Conservation (phyloP, 106 monocot genomes). For the Posidonia australis region DNA sequence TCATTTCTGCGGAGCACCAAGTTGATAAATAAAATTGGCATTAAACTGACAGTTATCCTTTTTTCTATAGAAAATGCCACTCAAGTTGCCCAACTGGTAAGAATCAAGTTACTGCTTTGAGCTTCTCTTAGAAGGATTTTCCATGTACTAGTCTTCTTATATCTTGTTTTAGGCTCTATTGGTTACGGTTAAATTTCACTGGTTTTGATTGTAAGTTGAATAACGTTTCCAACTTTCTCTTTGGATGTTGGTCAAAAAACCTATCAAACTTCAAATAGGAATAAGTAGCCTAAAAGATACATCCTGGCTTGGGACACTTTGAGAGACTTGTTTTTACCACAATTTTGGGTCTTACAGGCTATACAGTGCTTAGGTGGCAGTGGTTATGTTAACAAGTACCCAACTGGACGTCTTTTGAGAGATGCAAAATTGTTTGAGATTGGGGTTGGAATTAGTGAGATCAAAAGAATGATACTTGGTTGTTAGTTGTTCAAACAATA, state of each 20-base stretch:
- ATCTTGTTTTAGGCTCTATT: no score
- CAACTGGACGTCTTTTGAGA: conserved; percentile 83
- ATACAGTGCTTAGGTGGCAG: no score
- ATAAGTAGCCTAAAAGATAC: no score
- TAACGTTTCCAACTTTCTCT: no score
- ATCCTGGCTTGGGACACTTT: no score
- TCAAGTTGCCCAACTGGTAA: no score
- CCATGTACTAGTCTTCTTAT: neutral
- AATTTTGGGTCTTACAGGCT: conserved; percentile 34
- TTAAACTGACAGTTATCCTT: no score
- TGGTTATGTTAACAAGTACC: conserved; percentile 93
- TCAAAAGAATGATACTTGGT: conserved; percentile 85
- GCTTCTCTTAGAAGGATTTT: neutral
- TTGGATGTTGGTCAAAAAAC: no score
- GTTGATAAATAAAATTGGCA: no score
- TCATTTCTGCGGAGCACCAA: no score
- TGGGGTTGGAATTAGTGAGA: conserved; percentile 92
- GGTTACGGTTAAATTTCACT: no score
- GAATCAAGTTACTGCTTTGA: neutral
- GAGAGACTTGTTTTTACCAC: neutral
- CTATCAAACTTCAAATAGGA: neutral
- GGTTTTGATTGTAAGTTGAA: no score
- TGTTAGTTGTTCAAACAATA: conserved; percentile 80
- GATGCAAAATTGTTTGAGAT: conserved; percentile 94
- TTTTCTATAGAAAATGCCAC: conserved; percentile 79